Percentiles rank a stretch among this genome's conserved stretches.
Evolutionary conservation across 1,284 basidiomycete genomes (phyloP).

Genomic region (Bjerkandera adusta): DNA sequence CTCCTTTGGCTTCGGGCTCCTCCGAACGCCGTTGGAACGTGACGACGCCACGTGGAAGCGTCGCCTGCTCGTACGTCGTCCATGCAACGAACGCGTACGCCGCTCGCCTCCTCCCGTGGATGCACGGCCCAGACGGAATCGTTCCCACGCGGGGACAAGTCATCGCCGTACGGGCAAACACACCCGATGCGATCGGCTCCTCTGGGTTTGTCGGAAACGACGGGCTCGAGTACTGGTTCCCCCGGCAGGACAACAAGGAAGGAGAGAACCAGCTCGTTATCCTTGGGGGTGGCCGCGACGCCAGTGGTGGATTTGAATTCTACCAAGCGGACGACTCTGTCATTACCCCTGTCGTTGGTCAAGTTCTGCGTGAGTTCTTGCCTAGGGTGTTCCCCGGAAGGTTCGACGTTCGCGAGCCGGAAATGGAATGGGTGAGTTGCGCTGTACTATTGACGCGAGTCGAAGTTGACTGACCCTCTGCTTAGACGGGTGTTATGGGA

Average conservation of each 20-base stretch:
- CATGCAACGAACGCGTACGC: conserved; percentile 84
- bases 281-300: conserved; percentile 68
- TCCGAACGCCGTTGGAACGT: conserved; percentile 45
- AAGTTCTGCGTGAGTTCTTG: conserved; percentile 54
- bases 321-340: conserved; percentile 61
- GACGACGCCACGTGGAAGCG: conserved; percentile 56
- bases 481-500: conserved; percentile 81
- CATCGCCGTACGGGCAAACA: conserved; percentile 57
- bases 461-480: conserved; percentile 6
- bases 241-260: conserved; percentile 43
- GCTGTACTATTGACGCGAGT: background rate
- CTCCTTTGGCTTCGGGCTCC: conserved; percentile 9
- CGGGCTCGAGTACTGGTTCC: conserved; percentile 79
- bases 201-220: conserved; percentile 35
- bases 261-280: conserved; percentile 57
- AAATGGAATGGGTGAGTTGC: conserved; percentile 76
- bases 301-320: conserved; percentile 45
- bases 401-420: conserved; percentile 47
- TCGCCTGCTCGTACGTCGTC: conserved; percentile 60
- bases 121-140: conserved; percentile 53
- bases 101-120: conserved; percentile 60
- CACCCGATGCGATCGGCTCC: conserved; percentile 31
- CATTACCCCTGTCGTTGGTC: conserved; percentile 47
- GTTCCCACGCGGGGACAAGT: conserved; percentile 77
- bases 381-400: conserved; percentile 56